Base-by-base conservation (phyloP, 2,329 filamentous ascomycete species). In the Alternaria novae-zelandiae region DNA sequence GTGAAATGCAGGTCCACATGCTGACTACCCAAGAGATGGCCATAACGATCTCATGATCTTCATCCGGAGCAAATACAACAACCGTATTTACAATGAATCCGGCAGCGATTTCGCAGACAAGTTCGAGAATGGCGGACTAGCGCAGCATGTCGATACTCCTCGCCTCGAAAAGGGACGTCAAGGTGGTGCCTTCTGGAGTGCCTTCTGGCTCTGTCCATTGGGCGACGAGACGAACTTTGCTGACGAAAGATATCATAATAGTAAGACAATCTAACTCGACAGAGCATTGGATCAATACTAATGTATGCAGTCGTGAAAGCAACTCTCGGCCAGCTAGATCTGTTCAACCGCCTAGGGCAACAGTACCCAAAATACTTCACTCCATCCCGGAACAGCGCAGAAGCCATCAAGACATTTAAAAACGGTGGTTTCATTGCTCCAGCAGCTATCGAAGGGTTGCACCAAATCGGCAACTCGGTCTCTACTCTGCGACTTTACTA, bases 121-220 rank as follows among this genome's bases (percentile, higher is more conserved):
- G 6, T 97, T 97, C 74, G 86, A 90, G 68, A 82, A 91, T 21
- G 93, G 92, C 30, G 87, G 87, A 1, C 81, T 97, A 55, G 74
- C 78, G 0, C 85, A 85, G 4, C 92, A 98, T 69, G 90, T 96
- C 56, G 95, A 98, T 78, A 82, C 97, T 9, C 89, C 91, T 1
- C 88, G 94, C 6, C 85, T 97, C 51, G 85, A 87, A 36, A 80
- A 87, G 54, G 94, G 94, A 2, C 84, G 86, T 69, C 88, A 90
- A 66, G 94, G 94, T 43, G 95, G 94, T 59, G 90, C 92, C n/a
- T 97, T 97, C 78, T 97, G 94, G 95, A 94, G 91, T 76, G 93
- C 96, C 10, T 98, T 86, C 73, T 88, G 91, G 44, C 87, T 88
- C 0, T 97, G 94, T 74, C 94, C 94, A 0, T 23, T 61, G 12